These are phyloP conservation scores for Holtermannia corniformis DNA, from an alignment of 768 basidiomycete genomes.

Conservation along the genomic window DNA sequence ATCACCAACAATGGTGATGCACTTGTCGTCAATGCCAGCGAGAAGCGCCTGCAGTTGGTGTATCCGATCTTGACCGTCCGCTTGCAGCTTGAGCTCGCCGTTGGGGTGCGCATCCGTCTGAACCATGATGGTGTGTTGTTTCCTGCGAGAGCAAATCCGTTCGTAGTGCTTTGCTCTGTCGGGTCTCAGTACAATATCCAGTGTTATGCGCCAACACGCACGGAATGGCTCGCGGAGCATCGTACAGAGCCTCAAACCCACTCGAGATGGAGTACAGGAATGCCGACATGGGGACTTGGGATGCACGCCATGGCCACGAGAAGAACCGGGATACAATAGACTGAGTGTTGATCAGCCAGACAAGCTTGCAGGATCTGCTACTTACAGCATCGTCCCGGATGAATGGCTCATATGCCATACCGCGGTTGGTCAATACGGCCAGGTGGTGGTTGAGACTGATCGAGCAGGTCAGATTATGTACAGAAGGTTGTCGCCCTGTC, in stretches of 20 bases:
- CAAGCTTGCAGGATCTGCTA: too few relatives aligned
- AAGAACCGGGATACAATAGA: slow-evolving; percentile 18
- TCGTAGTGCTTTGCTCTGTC: slow-evolving; percentile 11
- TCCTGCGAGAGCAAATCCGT: slow-evolving; percentile 13
- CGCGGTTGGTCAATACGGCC: slow-evolving; percentile 28
- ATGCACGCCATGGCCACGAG: slow-evolving; percentile 29
- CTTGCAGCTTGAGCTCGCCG: slow-evolving; percentile 14
- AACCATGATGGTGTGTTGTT: slow-evolving; percentile 12
- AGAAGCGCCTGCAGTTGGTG: slow-evolving; percentile 27
- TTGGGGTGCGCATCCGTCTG: slow-evolving; percentile 8
- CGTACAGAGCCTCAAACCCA: slow-evolving; percentile 26
- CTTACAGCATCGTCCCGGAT: slow-evolving; percentile 32
- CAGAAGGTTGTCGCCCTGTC: too few relatives aligned
- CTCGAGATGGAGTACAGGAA: slow-evolving; percentile 24
- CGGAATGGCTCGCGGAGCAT: slow-evolving; percentile 25
- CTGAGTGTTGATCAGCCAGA: slow-evolving; percentile 2
- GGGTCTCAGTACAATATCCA: not conserved
- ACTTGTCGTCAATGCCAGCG: slow-evolving; percentile 24
- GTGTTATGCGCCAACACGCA: slow-evolving; percentile 7
- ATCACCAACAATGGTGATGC: slow-evolving; percentile 31
- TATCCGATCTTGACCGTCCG: slow-evolving; percentile 22
- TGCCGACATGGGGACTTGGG: slow-evolving; percentile 34
- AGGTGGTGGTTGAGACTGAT: slow-evolving; percentile 36
- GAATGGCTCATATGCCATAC: slow-evolving; percentile 35
- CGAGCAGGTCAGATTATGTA: not conserved